Evolutionary conservation across 2,329 filamentous ascomycete genomes (phyloP).

Genomic region (Penicillium sp.): DNA sequence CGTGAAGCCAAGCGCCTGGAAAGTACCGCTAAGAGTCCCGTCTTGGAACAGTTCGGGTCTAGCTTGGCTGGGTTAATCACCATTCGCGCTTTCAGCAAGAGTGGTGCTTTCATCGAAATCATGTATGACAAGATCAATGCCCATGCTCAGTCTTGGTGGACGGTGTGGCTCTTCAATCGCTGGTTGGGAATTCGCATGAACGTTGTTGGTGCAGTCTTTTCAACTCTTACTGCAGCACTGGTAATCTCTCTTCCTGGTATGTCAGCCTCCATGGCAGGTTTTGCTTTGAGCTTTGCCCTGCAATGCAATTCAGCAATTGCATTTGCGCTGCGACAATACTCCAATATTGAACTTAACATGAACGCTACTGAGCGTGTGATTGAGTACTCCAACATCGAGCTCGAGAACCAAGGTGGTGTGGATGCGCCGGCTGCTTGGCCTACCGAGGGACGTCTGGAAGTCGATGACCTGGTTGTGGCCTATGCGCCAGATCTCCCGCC

Average conservation of each 20-base stretch:
- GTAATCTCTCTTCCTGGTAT: constrained; percentile 64
- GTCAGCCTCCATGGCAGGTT: constrained; percentile 71
- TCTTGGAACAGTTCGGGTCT: constrained; percentile 77
- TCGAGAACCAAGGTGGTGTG: constrained; percentile 26
- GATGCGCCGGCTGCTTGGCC: constrained; percentile 33
- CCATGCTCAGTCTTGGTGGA: constrained; percentile 65
- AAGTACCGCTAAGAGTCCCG: constrained; percentile 72
- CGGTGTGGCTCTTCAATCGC: constrained; percentile 71
- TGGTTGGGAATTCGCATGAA: constrained; percentile 76
- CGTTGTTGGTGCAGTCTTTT: constrained; percentile 69
- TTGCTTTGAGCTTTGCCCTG: constrained; percentile 72
- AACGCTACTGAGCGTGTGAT: constrained; percentile 47
- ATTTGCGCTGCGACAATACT: constrained; percentile 67
- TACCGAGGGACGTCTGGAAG: constrained; percentile 66
- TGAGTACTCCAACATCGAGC: constrained; percentile 51
- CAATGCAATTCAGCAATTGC: constrained; percentile 68
- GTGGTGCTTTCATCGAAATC: constrained; percentile 63
- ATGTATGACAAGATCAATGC: constrained; percentile 71
- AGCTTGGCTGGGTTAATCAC: constrained; percentile 71
- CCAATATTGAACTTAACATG: constrained; percentile 63
- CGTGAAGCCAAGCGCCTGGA: constrained; percentile 76
- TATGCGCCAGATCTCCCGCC: constrained; percentile 69
- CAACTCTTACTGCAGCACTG: constrained; percentile 63
- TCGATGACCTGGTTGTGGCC: constrained; percentile 69
- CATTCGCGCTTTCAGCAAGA: constrained; percentile 73